Percentiles rank a stretch among this genome's conserved stretches.
Conservation (phyloP, 805 yeast genomes). For the Yarrowia sp. region DNA sequence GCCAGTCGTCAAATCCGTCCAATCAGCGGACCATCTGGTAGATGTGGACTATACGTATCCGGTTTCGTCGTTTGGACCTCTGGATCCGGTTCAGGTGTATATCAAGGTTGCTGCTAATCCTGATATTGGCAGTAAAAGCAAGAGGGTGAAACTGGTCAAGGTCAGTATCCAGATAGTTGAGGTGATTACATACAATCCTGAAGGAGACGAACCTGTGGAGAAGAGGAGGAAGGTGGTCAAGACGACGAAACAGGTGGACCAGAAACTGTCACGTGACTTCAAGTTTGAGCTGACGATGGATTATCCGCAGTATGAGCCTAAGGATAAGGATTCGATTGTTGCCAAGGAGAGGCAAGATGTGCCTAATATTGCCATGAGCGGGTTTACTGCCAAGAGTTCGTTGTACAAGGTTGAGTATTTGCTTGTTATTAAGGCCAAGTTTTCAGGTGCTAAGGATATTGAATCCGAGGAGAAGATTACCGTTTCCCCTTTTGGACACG, state of each 20-base stretch:
- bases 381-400: conserved; percentile 51
- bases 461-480: conserved; percentile 50
- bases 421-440: conserved; percentile 49
- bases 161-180: conserved; percentile 51
- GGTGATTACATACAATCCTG: conserved; percentile 47
- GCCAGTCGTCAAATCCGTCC: conserved; percentile 45
- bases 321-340: conserved; percentile 45
- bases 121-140: conserved; percentile 50
- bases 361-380: conserved; percentile 49
- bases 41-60: conserved; percentile 49
- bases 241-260: conserved; percentile 45
- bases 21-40: conserved; percentile 51
- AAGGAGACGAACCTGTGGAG: conserved; percentile 49
- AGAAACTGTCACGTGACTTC: conserved; percentile 45
- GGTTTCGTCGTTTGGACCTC: conserved; percentile 52
- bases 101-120: conserved; percentile 50
- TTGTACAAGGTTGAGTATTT: conserved; percentile 50
- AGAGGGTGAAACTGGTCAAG: conserved; percentile 51
- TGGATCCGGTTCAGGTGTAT: conserved; percentile 49
- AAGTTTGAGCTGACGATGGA: conserved; percentile 46
- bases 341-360: conserved; percentile 50
- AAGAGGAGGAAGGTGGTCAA: conserved; percentile 48
- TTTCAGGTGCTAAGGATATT: conserved; percentile 52
- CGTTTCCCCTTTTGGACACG: conserved; percentile 51
- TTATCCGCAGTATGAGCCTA: conserved; percentile 46